phyloP scores from a whole-genome alignment of 2,329 filamentous ascomycete species.

The Diaporthe longicolla region DNA sequence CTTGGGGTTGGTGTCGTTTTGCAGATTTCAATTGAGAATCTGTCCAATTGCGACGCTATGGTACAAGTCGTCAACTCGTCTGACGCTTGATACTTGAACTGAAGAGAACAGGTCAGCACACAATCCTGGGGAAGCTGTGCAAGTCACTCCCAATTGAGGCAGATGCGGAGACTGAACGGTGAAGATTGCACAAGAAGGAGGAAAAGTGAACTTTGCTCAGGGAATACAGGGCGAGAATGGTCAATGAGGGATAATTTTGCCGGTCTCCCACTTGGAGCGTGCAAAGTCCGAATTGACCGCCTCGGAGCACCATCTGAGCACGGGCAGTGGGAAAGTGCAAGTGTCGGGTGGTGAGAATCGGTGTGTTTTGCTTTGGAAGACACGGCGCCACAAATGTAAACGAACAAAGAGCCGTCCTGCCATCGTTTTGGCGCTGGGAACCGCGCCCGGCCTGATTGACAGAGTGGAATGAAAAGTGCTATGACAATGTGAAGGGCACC shows the following conservation, averaged over 20 bases:
- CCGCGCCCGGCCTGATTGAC: background rate
- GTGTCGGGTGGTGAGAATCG: background rate
- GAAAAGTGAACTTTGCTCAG: background rate
- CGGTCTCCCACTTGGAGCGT: background rate
- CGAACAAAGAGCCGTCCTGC: background rate
- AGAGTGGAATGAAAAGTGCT: background rate
- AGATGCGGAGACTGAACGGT: background rate
- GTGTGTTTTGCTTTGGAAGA: background rate
- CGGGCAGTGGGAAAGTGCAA: background rate
- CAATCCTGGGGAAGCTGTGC: background rate
- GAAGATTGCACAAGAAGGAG: background rate
- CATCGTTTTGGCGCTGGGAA: background rate
- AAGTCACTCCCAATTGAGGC: background rate
- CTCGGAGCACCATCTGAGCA: background rate
- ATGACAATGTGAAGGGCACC: background rate
- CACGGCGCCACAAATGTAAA: background rate
- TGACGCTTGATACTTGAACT: conserved; percentile 6
- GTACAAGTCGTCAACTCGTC: conserved; percentile 21
- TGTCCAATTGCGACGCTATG: background rate
- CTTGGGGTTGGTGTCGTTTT: background rate
- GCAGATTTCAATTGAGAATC: conserved; percentile 3
- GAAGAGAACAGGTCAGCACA: conserved; percentile 17
- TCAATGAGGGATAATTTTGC: background rate
- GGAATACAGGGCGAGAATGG: background rate
- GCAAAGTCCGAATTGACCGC: background rate